Conservation (phyloP, 352 stramenopile genomes). For the Blastocystis sp. region DNA sequence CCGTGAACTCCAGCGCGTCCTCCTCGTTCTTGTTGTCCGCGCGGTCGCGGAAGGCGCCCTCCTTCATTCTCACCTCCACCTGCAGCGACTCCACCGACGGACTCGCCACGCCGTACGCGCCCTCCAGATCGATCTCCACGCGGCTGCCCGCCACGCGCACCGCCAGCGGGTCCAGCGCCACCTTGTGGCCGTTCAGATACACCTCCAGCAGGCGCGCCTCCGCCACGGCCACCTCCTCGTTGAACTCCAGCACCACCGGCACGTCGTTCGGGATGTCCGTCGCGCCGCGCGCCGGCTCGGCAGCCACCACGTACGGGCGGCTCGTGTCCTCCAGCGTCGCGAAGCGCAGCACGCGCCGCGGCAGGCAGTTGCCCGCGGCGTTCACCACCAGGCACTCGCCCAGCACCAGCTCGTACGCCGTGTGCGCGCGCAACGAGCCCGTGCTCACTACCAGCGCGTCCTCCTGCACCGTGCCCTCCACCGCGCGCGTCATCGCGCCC, state of each 20-base stretch:
- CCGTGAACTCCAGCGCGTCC: slow-evolving; percentile 22
- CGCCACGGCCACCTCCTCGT: slow-evolving; percentile 1
- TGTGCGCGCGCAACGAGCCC: not conserved
- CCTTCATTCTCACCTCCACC: slow-evolving; percentile 6
- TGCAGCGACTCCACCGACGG: slow-evolving; percentile 18
- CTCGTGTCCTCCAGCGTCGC: not conserved
- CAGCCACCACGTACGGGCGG: slow-evolving; percentile 19
- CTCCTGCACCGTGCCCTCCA: not conserved
- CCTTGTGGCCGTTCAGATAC: not conserved
- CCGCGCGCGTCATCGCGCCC: not conserved
- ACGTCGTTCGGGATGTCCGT: slow-evolving; percentile 28
- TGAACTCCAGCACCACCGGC: slow-evolving; percentile 22
- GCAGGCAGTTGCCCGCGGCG: not conserved
- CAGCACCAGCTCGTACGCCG: slow-evolving; percentile 1
- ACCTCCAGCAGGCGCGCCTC: not conserved
- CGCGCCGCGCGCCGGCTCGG: not conserved
- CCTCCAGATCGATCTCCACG: slow-evolving; percentile 5
- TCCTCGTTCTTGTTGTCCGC: slow-evolving; percentile 48
- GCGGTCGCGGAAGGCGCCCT: slow-evolving; percentile 19
- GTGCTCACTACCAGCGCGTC: not conserved
- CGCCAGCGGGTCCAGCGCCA: not conserved
- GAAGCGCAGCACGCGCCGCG: not conserved
- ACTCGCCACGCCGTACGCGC: slow-evolving; percentile 5
- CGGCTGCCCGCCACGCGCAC: not conserved
- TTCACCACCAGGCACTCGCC: not conserved